Evolutionary conservation across 2,329 filamentous ascomycete genomes (phyloP), one percentile per base, ranked within the genome.

Genomic region (Orbilia ellipsospora): DNA sequence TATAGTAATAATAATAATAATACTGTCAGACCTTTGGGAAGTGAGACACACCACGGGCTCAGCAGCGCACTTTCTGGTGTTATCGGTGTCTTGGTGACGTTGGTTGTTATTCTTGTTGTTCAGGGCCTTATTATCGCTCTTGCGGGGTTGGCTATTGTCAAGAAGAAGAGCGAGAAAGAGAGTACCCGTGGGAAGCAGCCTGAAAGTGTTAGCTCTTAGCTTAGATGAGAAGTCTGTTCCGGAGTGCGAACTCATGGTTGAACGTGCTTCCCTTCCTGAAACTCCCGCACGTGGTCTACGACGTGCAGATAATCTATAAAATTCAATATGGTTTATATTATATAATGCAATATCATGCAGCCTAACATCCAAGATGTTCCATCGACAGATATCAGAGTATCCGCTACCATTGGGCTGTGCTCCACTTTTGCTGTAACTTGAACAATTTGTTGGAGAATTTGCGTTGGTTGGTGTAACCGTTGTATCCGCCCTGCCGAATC

Each of bases 401-500:
- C 10, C 5, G 31, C 4, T 23, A 23, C 23, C 23, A 23, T 6
- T 36, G 28, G 3, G 7, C 28, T 31, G 28, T 31, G 59, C 67
- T 72, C 67, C 67, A 72, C 67, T 59, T 50, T 59, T 45, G 50
- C 51, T 72, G 67, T 59, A 59, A 72, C 67, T 59, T 44, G 55
- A 36, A 51, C 36, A 31, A 36, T 18, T 23, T 72, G 67, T 72
- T 72, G 67, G 45, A 72, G 59, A 72, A 59, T 56, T 36, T 63
- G 70, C 54, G 70, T 74, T 74, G 31, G 31, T 10, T 36, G 70
- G 70, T 74, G 70, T 74, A 74, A 74, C 70, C 70, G 70, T 74
- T 67, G 70, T 74, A 74, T 74, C 70, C 70, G 70, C 70, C 70
- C 70, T 74, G 31, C 70, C 70, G 70, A 74, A 67, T 60, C 60